Evolutionary conservation across 768 basidiomycete species (phyloP).

Genomic region (Nidularia pulvinata): DNA sequence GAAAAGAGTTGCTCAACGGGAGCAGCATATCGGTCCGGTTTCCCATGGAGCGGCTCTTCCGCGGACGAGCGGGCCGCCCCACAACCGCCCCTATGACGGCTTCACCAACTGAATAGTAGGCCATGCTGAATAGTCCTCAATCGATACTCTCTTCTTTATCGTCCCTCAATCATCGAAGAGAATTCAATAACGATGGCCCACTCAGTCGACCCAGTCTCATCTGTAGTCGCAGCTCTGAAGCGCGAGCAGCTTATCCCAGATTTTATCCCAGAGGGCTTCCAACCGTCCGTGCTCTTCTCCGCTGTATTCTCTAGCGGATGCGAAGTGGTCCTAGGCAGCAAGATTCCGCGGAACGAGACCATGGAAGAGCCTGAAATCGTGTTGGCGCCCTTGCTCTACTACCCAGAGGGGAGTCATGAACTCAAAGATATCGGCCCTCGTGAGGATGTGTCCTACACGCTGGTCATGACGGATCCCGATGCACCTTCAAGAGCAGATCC

Average conservation of each 20-base stretch:
- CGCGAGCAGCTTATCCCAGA: slow-evolving; percentile 42
- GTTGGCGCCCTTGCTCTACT: slow-evolving; percentile 27
- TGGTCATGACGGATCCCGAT: slow-evolving; percentile 61
- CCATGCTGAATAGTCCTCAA: too few species aligned
- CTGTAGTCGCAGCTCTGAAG: slow-evolving; percentile 29
- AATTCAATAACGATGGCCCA: background rate
- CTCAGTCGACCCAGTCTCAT: slow-evolving; percentile 24
- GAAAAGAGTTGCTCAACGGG: too few species aligned
- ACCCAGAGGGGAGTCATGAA: slow-evolving; percentile 23
- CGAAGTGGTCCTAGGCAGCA: slow-evolving; percentile 27
- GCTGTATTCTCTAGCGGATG: slow-evolving; percentile 38
- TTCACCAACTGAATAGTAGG: too few species aligned
- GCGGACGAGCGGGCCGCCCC: too few species aligned
- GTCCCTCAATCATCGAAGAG: too few species aligned
- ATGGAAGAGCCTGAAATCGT: slow-evolving; percentile 49
- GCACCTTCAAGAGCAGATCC: slow-evolving; percentile 51
- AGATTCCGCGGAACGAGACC: slow-evolving; percentile 29
- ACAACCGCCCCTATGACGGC: too few species aligned
- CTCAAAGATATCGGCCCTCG: slow-evolving; percentile 1
- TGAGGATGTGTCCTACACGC: slow-evolving; percentile 40
- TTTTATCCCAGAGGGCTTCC: slow-evolving; percentile 34
- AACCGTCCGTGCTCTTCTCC: slow-evolving; percentile 40
- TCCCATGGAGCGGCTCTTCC: too few species aligned
- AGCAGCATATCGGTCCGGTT: too few species aligned
- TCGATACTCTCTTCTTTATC: too few species aligned